Evolutionary conservation across 73 alveolate genomes (phyloP).

Genomic region (Uronychia setigera): DNA sequence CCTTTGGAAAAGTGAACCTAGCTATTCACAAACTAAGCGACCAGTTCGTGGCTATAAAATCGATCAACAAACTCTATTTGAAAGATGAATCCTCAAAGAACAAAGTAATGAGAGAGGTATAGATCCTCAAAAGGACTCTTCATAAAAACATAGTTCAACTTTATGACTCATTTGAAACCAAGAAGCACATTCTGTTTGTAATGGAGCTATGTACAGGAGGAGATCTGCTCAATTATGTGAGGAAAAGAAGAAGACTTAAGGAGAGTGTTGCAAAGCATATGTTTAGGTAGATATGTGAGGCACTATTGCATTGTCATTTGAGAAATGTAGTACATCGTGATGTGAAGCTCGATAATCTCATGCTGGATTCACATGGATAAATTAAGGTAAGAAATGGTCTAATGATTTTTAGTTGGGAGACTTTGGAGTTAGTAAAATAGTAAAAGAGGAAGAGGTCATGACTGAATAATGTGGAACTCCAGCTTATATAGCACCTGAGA

Average conservation of each 20-base stretch:
- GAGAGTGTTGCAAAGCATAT: constrained; percentile 42
- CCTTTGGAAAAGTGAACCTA: constrained; percentile 90
- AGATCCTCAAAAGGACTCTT: constrained; percentile 39
- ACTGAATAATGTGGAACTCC: constrained; percentile 80
- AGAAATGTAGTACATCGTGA: constrained; percentile 47
- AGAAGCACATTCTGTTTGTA: constrained; percentile 90
- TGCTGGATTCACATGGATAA: constrained; percentile 74
- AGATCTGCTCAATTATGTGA: constrained; percentile 72
- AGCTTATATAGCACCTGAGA: constrained; percentile 78
- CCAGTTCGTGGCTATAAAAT: constrained; percentile 82
- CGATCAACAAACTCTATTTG: constrained; percentile 80
- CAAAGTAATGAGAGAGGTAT: constrained; percentile 67
- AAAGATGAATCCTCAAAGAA: constrained; percentile 43
- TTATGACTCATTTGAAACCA: constrained; percentile 73
- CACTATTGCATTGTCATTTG: constrained; percentile 30
- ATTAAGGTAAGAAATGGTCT: neutral
- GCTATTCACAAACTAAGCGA: constrained; percentile 84
- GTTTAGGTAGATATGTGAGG: constrained; percentile 62
- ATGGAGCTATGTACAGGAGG: constrained; percentile 95
- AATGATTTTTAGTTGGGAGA: constrained; percentile 77
- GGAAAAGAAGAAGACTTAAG: constrained; percentile 65
- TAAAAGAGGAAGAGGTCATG: constrained; percentile 54
- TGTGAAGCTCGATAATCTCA: constrained; percentile 61
- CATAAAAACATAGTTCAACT: constrained; percentile 57
- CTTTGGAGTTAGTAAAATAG: constrained; percentile 86